Evolutionary conservation across 1,284 basidiomycete genomes (phyloP), one percentile per base, ranked within the genome.

Genomic region (Neonothopanus nambi): DNA sequence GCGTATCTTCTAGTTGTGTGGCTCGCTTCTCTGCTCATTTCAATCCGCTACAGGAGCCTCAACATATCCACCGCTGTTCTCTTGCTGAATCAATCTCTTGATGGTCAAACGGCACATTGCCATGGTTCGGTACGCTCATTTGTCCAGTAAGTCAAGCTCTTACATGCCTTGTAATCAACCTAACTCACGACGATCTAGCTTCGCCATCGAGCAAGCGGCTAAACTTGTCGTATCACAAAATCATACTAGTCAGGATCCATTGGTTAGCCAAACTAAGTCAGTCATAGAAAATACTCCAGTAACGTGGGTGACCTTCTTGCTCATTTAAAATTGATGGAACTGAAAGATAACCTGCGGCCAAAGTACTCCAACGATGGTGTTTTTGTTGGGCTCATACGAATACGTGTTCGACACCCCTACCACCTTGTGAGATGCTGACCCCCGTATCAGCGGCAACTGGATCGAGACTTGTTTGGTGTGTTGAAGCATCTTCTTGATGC

Each of bases 21-120:
- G n/a, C n/a, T n/a, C n/a, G n/a, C n/a, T n/a, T n/a, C n/a, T n/a
- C n/a, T n/a, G n/a, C n/a, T n/a, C n/a, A n/a, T n/a, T n/a, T n/a
- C n/a, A n/a, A n/a, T n/a, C n/a, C n/a, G n/a, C n/a, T n/a, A n/a
- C n/a, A n/a, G n/a, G n/a, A n/a, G n/a, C n/a, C n/a, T n/a, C n/a
- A n/a, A n/a, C n/a, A n/a, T n/a, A n/a, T n/a, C n/a, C n/a, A n/a
- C n/a, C n/a, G n/a, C n/a, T n/a, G n/a, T n/a, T n/a, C n/a, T n/a
- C n/a, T n/a, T n/a, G n/a, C n/a, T n/a, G n/a, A n/a, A n/a, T n/a
- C 47, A 74, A 75, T 13, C 67, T 86, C 12, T 67, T 87, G 57
- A 83, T 79, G 61, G 68, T 90, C 61, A 89, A 90, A 63, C 67
- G 73, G 15, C 76, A 85, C 60, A 64, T 87, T n/a, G 76, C 79